A percentile compares a stretch with the other conserved stretches of the same genome.
phyloP scores from a whole-genome alignment of 306 rosid genomes.

The Casuarina glauca region DNA sequence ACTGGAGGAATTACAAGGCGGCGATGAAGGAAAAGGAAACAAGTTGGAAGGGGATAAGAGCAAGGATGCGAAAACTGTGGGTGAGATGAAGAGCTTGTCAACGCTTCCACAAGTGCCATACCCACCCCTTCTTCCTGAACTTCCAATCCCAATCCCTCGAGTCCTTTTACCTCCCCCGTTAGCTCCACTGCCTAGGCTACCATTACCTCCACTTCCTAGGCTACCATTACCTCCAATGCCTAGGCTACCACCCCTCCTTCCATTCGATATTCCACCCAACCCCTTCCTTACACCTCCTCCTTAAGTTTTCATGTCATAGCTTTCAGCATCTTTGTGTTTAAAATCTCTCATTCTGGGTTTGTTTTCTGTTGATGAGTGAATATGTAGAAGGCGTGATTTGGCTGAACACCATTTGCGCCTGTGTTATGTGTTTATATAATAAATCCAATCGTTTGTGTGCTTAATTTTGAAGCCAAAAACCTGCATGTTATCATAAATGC shows the following conservation, averaged over 20 bases:
- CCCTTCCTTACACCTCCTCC: constrained; percentile 4
- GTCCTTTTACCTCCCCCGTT: not conserved
- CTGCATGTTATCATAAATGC: too few species aligned
- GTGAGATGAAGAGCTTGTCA: constrained; percentile 24
- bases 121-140: not conserved
- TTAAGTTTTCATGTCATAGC: not conserved
- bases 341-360: not conserved
- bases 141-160: not conserved
- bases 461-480: too few species aligned
- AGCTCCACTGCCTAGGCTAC: not conserved
- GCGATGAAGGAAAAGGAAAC: not conserved
- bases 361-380: not conserved
- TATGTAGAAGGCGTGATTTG: too few species aligned
- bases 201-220: not conserved
- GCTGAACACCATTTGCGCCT: too few species aligned
- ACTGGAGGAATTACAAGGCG: not conserved
- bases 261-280: not conserved
- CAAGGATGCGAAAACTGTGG: constrained; percentile 13
- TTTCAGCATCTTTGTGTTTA: not conserved
- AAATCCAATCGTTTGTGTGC: too few species aligned
- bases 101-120: constrained; percentile 18
- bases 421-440: too few species aligned
- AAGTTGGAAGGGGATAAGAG: not conserved
- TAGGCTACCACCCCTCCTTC: not conserved
- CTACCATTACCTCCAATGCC: not conserved